A percentile compares a stretch with the other conserved stretches of the same genome.
Conservation (phyloP, 1,284 basidiomycete species). For the Leccinum cinnamomeum region DNA sequence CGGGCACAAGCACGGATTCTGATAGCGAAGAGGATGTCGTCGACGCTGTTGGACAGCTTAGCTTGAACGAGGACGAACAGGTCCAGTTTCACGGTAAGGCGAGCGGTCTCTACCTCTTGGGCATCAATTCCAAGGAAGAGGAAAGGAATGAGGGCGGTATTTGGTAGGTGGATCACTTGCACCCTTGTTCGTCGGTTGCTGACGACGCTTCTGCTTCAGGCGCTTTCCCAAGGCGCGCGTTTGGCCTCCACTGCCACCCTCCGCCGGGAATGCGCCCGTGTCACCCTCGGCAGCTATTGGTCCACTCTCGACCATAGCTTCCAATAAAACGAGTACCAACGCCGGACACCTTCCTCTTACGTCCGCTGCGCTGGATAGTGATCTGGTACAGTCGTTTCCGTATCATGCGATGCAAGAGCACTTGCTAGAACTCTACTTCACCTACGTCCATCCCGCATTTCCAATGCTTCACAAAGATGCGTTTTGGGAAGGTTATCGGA, state of each 20-base stretch:
- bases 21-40: conserved; percentile 54
- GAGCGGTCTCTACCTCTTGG: conserved; percentile 77
- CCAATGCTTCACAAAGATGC: conserved; percentile 71
- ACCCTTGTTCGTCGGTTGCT: not conserved
- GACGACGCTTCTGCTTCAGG: conserved; percentile 40
- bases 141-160: conserved; percentile 75
- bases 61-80: conserved; percentile 80
- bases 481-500: conserved; percentile 63
- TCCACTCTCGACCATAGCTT: conserved; percentile 6
- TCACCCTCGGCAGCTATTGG: conserved; percentile 11
- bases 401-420: conserved; percentile 58
- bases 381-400: conserved; percentile 48
- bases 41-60: conserved; percentile 79
- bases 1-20: conserved; percentile 35
- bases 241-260: conserved; percentile 67
- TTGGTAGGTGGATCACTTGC: conserved; percentile 49
- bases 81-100: conserved; percentile 79
- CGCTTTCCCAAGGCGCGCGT: conserved; percentile 47
- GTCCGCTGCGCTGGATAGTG: conserved; percentile 36
- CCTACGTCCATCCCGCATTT: conserved; percentile 72
- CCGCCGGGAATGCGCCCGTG: conserved; percentile 13
- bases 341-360: conserved; percentile 14
- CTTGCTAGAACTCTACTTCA: conserved; percentile 74
- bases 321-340: conserved; percentile 8
- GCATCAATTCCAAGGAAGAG: conserved; percentile 58